Conservation (phyloP, 2,329 filamentous ascomycete genomes). For the Aspergillus calidoustus region DNA sequence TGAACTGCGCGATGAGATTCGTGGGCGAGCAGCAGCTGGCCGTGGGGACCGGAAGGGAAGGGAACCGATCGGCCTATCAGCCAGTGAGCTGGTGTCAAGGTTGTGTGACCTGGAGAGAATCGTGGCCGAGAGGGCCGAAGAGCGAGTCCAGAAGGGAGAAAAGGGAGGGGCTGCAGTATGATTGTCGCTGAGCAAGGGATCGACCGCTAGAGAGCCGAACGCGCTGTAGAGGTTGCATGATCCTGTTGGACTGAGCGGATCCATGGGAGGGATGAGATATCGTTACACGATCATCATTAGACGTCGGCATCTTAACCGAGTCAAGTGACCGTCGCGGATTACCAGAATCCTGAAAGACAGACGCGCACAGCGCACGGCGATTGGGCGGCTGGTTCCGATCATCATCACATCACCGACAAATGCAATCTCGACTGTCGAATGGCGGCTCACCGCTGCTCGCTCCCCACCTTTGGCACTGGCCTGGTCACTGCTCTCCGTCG, state of each 20-base stretch:
- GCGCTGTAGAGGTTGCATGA: conserved; percentile 1
- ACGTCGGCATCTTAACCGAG: not conserved
- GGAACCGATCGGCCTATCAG: conserved; percentile 1
- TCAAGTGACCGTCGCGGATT: not conserved
- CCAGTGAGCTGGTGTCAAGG: not conserved
- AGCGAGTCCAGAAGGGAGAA: not conserved
- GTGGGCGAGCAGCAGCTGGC: not conserved
- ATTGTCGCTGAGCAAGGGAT: not conserved
- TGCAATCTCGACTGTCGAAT: not conserved
- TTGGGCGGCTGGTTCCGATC: conserved; percentile 2
- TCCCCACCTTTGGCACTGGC: not conserved
- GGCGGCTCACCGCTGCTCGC: not conserved
- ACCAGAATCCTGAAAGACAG: not conserved
- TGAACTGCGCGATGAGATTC: not conserved
- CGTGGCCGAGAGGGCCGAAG: not conserved
- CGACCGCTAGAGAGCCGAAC: not conserved
- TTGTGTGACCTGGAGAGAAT: not conserved
- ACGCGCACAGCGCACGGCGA: not conserved
- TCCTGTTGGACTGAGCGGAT: conserved; percentile 1
- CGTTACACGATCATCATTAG: not conserved
- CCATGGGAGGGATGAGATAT: conserved; percentile 1
- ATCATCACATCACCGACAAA: conserved; percentile 1
- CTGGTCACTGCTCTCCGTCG: not conserved
- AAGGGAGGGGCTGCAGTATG: not conserved
- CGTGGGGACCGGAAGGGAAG: not conserved